Percentiles rank a stretch among this genome's conserved stretches.
Evolutionary conservation across 2,329 filamentous ascomycete species (phyloP).

Genomic region (Cordyceps cicadae): DNA sequence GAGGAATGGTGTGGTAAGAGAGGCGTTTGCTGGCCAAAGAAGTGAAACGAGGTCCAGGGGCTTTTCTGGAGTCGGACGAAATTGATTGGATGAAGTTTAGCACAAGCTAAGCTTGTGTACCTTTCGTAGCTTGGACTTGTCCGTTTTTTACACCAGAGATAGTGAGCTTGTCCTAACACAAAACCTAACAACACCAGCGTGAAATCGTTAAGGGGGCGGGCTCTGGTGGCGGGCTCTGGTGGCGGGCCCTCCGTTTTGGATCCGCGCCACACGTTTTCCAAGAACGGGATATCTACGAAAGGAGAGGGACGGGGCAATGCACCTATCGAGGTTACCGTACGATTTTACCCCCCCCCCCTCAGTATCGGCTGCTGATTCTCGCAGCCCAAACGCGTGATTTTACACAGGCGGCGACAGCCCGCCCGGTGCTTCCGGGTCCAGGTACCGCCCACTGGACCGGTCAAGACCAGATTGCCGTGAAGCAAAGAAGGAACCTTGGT

Average conservation of each 20-base stretch:
- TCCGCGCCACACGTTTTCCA: background rate
- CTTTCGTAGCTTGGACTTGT: background rate
- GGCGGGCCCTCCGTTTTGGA: constrained; percentile 3
- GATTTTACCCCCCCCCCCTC: too few relatives aligned
- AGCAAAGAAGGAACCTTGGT: too few relatives aligned
- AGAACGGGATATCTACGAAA: background rate
- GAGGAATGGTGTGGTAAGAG: background rate
- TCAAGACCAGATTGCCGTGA: too few relatives aligned
- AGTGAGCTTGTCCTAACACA: background rate
- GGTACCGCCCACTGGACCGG: background rate
- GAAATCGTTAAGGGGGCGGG: background rate
- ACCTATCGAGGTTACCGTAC: background rate
- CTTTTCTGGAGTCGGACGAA: too few relatives aligned
- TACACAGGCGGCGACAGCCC: background rate
- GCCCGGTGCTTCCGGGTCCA: background rate
- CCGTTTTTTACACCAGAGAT: background rate
- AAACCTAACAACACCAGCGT: background rate
- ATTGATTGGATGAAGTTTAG: too few relatives aligned
- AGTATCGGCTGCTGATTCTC: background rate
- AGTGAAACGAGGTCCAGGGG: background rate
- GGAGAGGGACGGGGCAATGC: background rate
- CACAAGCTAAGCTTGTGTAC: background rate
- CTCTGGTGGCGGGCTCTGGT: too few relatives aligned
- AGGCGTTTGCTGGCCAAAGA: background rate
- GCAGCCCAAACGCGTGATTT: background rate